Percentiles rank a stretch among this genome's conserved stretches.
Conservation (phyloP, 2,329 filamentous ascomycete genomes). For the Xylariaceae sp. region DNA sequence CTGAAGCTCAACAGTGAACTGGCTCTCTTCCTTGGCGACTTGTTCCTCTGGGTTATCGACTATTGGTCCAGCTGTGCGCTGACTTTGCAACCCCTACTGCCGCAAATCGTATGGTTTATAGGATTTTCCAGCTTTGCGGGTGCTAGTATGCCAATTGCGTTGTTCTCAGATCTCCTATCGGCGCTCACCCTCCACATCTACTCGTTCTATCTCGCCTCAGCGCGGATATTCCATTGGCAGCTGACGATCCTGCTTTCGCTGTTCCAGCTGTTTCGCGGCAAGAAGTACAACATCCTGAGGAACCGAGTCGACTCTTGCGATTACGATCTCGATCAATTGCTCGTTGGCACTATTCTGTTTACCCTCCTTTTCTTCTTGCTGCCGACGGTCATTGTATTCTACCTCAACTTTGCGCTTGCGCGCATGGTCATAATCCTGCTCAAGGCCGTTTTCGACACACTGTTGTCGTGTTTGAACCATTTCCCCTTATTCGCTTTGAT, state of each 20-base stretch:
- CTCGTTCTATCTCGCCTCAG: conserved; percentile 94
- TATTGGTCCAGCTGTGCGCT: conserved; percentile 89
- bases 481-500: conserved; percentile 97
- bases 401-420: conserved; percentile 89
- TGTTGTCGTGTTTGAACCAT: conserved; percentile 91
- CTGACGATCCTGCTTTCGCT: conserved; percentile 92
- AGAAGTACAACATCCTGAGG: conserved; percentile 93
- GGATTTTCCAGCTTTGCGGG: conserved; percentile 93
- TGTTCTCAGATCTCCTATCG: conserved; percentile 91
- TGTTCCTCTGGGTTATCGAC: conserved; percentile 98
- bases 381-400: conserved; percentile 93
- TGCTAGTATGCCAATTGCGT: conserved; percentile 91
- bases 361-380: conserved; percentile 91
- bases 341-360: conserved; percentile 94
- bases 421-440: conserved; percentile 92
- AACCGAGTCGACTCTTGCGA: conserved; percentile 98
- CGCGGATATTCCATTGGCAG: conserved; percentile 98
- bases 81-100: conserved; percentile 72
- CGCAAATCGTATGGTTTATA: conserved; percentile 83
- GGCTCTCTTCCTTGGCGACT: conserved; percentile 85
- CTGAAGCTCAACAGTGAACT: conserved; percentile 93
- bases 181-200: conserved; percentile 93
- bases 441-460: conserved; percentile 86
- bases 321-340: conserved; percentile 93
- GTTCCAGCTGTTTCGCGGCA: conserved; percentile 97